Conservation (phyloP, 164 flowering plant species). For the Stephania cephalantha region DNA sequence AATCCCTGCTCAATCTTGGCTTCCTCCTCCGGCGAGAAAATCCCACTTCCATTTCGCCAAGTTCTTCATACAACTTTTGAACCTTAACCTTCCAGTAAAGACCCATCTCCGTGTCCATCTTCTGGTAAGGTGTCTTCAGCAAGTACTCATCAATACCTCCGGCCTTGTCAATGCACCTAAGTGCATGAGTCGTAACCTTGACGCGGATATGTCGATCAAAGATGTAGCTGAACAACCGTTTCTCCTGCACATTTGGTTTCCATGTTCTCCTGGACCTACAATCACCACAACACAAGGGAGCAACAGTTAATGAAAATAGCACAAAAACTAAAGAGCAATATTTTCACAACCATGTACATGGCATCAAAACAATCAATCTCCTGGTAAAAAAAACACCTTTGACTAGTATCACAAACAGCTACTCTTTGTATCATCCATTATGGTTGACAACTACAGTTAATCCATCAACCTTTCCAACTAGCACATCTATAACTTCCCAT, state of each 20-base stretch:
- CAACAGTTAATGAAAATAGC: background rate
- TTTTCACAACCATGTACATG: no score
- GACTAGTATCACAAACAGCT: no score
- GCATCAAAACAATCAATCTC: no score
- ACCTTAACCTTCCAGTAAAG: conserved; percentile 31
- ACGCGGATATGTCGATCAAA: conserved; percentile 55
- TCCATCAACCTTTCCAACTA: background rate
- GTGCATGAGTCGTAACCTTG: conserved; percentile 68
- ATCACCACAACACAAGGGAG: conserved; percentile 7
- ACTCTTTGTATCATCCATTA: background rate
- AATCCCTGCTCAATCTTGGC: conserved; percentile 46
- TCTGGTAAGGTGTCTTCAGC: conserved; percentile 28
- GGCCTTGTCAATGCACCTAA: conserved; percentile 77
- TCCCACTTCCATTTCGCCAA: conserved; percentile 39
- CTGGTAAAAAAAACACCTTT: no score
- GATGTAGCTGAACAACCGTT: conserved; percentile 56
- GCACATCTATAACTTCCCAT: background rate
- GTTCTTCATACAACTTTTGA: conserved; percentile 31
- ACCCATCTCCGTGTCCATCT: conserved; percentile 34
- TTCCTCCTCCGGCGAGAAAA: conserved; percentile 54
- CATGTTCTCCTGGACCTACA: conserved; percentile 54
- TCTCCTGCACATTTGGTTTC: conserved; percentile 67
- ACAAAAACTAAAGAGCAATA: no score
- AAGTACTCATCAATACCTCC: conserved; percentile 56
- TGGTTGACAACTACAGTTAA: no score